Base-by-base conservation (phyloP, 352 stramenopile genomes). In the Globisporangium megalacanthum region DNA sequence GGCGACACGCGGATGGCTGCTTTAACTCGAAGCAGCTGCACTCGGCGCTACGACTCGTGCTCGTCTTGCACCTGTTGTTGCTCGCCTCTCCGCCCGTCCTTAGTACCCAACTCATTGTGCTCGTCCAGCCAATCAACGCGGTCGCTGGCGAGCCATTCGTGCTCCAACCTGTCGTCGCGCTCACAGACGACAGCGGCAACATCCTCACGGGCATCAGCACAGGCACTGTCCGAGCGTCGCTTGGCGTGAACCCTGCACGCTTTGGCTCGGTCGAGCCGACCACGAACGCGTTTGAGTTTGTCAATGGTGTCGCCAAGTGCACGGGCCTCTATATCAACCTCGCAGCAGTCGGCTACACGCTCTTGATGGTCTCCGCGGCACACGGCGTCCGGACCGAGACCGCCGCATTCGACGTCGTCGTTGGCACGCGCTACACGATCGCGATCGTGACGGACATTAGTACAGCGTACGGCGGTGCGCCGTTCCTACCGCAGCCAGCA, bases 101-200 rank as follows among this genome's bases (percentile, higher is more conserved):
- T 39, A 63, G 50, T n/a, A 85, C 77, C 39, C 54, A 81, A 44
- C 52, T 94, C 22, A 74, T 65, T 9, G 72, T 92, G 15, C 69
- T 94, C 15, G 75, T 86, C 8, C 83, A 94, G 57, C 83, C 85
- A 1, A 64, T 82, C 33, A 75, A 66, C 15, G 88, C 79, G 17
- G 69, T 69, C 11, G 83, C 79, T 14, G 83, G 85, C 47, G 82
- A 92, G 42, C 65, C 61, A 11, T 61, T 94, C 37, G 62, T 64
- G 5, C 68, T 88, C 15, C 76, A 89, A 44, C 81, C 82, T 0
- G 77, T 86, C 35, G 64, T 93, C 3, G 79, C 79, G 19, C 66
- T 95, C 33, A 86, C 80, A 20, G 83, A 95, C 41, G 82, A 90
- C 55, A 70, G 72, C 37, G 83, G 82, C 42, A 89, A 89, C 60